phyloP scores from a whole-genome alignment of 768 basidiomycete genomes.

The Boletellus sp. region DNA sequence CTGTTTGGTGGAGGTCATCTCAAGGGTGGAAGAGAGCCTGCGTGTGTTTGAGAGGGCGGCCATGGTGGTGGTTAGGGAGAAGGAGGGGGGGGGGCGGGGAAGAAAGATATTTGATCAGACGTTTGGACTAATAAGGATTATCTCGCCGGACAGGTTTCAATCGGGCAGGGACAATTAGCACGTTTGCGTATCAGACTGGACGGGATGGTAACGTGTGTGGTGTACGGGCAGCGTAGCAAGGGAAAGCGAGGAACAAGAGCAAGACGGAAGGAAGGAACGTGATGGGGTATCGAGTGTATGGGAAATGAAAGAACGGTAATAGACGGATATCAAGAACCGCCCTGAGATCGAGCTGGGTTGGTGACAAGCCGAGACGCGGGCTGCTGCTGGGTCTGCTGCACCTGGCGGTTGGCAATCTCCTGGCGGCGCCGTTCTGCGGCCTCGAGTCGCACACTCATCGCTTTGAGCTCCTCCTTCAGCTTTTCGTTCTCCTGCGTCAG shows the following conservation, averaged over 20 bases:
- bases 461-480: constrained; percentile 69
- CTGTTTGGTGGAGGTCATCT: constrained; percentile 30
- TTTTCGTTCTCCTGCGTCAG: constrained; percentile 77
- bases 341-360: constrained; percentile 16
- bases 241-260: constrained; percentile 11
- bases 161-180: neutral
- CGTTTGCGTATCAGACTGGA: neutral
- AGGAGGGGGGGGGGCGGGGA: neutral
- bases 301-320: constrained; percentile 23
- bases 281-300: constrained; percentile 26
- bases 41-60: constrained; percentile 14
- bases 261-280: constrained; percentile 18
- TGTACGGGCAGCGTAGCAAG: neutral
- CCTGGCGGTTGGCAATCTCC: constrained; percentile 41
- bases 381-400: constrained; percentile 15
- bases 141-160: neutral
- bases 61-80: constrained; percentile 18
- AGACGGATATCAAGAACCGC: constrained; percentile 27
- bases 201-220: neutral
- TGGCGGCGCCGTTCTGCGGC: constrained; percentile 63
- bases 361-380: constrained; percentile 3
- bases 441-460: constrained; percentile 71
- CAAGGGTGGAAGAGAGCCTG: constrained; percentile 28
- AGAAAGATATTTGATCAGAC: constrained; percentile 8
- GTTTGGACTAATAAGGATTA: constrained; percentile 18